A percentile compares a stretch with the other conserved stretches of the same genome.
phyloP scores from a whole-genome alignment of 805 yeast species.

The Cyberlindnera suaveolens region DNA sequence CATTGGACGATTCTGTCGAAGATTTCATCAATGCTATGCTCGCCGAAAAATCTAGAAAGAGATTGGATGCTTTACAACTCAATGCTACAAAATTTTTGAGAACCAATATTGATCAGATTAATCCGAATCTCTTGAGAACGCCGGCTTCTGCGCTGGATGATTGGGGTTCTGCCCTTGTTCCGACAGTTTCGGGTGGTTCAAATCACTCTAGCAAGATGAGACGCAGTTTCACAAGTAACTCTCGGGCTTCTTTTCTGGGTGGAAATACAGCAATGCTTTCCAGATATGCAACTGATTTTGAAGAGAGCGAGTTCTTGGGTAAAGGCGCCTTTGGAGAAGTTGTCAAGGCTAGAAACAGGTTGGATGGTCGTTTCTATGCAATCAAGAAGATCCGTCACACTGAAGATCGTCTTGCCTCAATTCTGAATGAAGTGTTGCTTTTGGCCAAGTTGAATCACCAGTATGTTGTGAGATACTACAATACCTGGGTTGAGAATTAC shows the following conservation, averaged over 20 bases:
- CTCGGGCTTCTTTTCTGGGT: slow-evolving; percentile 29
- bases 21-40: slow-evolving; percentile 67
- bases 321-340: slow-evolving; percentile 98
- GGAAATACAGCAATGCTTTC: slow-evolving; percentile 34
- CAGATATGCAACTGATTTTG: slow-evolving; percentile 88
- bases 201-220: slow-evolving; percentile 22
- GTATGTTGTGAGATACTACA: slow-evolving; percentile 91
- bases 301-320: slow-evolving; percentile 86
- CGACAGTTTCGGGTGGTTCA: slow-evolving; percentile 25
- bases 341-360: slow-evolving; percentile 88
- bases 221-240: slow-evolving; percentile 36
- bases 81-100: slow-evolving; percentile 80
- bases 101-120: slow-evolving; percentile 47
- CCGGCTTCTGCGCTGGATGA: slow-evolving; percentile 8
- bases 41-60: slow-evolving; percentile 54
- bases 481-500: slow-evolving; percentile 85
- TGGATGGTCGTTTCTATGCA: slow-evolving; percentile 94
- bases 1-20: slow-evolving; percentile 49
- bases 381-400: slow-evolving; percentile 85
- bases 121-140: slow-evolving; percentile 20
- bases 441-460: slow-evolving; percentile 91
- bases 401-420: slow-evolving; percentile 70
- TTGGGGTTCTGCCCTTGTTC: slow-evolving; percentile 11
- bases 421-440: slow-evolving; percentile 86
- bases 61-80: slow-evolving; percentile 81